Evolutionary conservation across 495 filamentous ascomycete species (phyloP), one percentile per base, ranked within the genome.

Genomic region (Amphirosellinia nigrospora): DNA sequence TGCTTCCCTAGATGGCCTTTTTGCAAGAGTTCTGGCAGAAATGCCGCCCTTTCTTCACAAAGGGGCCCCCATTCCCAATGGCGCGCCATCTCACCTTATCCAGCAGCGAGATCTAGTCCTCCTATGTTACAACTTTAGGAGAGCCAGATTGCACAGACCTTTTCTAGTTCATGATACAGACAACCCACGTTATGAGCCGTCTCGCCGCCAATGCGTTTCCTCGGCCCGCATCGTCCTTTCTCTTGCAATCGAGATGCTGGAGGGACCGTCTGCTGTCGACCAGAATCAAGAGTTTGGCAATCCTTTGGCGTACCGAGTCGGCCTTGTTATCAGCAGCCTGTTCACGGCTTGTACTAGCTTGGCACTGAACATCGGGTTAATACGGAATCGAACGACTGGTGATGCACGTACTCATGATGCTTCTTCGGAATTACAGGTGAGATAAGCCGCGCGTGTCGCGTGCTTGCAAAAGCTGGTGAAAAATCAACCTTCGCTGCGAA

Each of bases 91-190:
- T 21, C 38, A 50, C 1, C 19, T 71, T 21, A 61, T n/a, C 19
- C 26, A 72, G 3, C 70, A 75, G 59, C 71, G 75, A 26, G 71
- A 66, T 13, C 23, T 75, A 10, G 68, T 74, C 45, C 65, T 68
- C 0, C 60, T 79, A 2, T 59, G 69, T 30, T 69, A 67, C 26
- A 66, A 75, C 11, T 58, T 71, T 2, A 63, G 77, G 1, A 69
- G 75, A 8, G 77, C 75, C 0, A 70, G 72, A 19, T 28, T 79
- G 0, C 71, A 74, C 30, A 71, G 75, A 39, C 73, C 74, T 13
- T 79, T 79, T 39, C 68, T 77, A 23, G 64, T 70, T 30, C 60
- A 64, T 39, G 68, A 70, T 32, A 64, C 60, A 3, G 39, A 64
- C 11, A 50, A 70, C 11, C 38, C 48, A 13, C 50, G 26, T 6